Conservation (phyloP, 441 rosid genomes). For the Macaranga tanarius region DNA sequence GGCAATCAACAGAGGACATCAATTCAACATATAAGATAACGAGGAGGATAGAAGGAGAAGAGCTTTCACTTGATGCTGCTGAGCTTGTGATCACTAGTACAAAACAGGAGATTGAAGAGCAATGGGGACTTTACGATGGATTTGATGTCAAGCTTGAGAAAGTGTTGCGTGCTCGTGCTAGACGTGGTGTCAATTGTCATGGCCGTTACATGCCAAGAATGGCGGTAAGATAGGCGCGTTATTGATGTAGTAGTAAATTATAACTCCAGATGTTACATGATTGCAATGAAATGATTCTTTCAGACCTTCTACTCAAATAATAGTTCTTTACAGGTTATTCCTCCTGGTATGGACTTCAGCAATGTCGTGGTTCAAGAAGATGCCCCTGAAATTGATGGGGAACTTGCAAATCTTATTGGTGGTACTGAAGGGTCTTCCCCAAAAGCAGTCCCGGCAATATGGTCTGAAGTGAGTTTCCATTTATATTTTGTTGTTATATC, state of each 20-base stretch:
- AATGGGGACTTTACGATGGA: slow-evolving; percentile 98
- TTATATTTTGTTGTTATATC: slow-evolving; percentile 16
- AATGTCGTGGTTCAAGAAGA: slow-evolving; percentile 91
- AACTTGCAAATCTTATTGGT: slow-evolving; percentile 52
- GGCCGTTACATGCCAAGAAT: slow-evolving; percentile 97
- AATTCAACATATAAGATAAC: slow-evolving; percentile 87
- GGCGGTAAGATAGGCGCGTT: slow-evolving; percentile 56
- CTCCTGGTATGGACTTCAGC: slow-evolving; percentile 99
- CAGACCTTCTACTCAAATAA: slow-evolving; percentile 12
- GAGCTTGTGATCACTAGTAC: slow-evolving; percentile 97
- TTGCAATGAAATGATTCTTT: background rate
- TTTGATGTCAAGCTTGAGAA: slow-evolving; percentile 96
- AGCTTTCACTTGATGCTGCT: slow-evolving; percentile 93
- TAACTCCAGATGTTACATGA: background rate
- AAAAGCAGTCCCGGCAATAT: slow-evolving; percentile 75
- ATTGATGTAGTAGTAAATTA: background rate
- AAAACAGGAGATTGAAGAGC: slow-evolving; percentile 92
- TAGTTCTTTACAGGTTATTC: slow-evolving; percentile 63
- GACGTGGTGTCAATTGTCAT: slow-evolving; percentile 92
- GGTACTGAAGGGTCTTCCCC: slow-evolving; percentile 86
- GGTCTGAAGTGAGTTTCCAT: slow-evolving; percentile 75
- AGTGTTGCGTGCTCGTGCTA: slow-evolving; percentile 88
- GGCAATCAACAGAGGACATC: slow-evolving; percentile 87
- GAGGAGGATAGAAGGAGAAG: slow-evolving; percentile 96
- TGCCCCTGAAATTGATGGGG: slow-evolving; percentile 75